phyloP scores from a whole-genome alignment of 345 rosid genomes.

The Gynandropsis gynandra region DNA sequence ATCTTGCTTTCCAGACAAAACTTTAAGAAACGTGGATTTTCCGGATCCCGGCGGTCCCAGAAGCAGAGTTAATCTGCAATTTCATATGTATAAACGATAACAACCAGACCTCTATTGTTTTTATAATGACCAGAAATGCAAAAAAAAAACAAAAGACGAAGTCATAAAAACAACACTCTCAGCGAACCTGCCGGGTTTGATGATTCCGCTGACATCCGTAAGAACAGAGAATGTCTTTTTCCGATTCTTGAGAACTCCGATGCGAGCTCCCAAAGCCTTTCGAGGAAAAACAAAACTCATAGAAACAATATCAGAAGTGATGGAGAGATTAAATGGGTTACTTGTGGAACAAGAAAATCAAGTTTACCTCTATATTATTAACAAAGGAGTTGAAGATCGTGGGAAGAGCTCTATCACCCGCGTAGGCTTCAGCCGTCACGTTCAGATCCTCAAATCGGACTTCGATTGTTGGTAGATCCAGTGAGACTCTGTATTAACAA shows the following conservation, averaged over 20 bases:
- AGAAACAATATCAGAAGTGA: background rate
- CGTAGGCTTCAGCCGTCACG: conserved; percentile 27
- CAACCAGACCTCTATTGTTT: background rate
- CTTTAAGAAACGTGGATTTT: conserved; percentile 63
- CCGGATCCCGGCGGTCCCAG: conserved; percentile 91
- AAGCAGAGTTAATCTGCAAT: conserved; percentile 52
- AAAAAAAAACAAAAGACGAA: background rate
- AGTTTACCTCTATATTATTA: conserved; percentile 25
- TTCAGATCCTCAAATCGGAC: conserved; percentile 36
- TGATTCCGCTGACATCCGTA: conserved; percentile 51
- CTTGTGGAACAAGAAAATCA: background rate
- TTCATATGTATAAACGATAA: background rate
- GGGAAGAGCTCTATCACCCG: conserved; percentile 33
- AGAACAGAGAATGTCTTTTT: conserved; percentile 41
- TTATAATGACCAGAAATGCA: background rate
- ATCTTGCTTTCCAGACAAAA: conserved; percentile 60
- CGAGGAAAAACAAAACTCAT: too few relatives aligned
- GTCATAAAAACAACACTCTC: background rate
- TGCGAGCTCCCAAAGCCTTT: conserved; percentile 24
- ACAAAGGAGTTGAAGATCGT: conserved; percentile 27
- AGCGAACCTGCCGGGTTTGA: conserved; percentile 56
- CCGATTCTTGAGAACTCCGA: conserved; percentile 28
- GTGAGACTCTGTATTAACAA: conserved; percentile 30
- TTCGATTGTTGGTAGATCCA: conserved; percentile 37
- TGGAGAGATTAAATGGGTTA: background rate